phyloP scores from a whole-genome alignment of 352 stramenopile genomes.

The Phytopythium ostracodes region DNA sequence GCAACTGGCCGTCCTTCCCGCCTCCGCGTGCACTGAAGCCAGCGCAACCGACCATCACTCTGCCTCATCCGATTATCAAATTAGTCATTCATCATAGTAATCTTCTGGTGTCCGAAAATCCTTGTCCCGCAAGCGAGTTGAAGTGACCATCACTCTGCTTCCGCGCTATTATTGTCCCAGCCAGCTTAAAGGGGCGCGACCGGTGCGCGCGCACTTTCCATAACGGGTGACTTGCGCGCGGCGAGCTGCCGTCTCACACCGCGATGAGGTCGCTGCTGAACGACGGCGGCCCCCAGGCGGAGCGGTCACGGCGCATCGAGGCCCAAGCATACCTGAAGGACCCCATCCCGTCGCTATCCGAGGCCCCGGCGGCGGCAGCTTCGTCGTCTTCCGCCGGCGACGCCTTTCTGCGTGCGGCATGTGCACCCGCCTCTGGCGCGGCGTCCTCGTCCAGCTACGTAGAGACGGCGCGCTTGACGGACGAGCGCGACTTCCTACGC shows the following conservation, averaged over 20 bases:
- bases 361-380: constrained; percentile 1
- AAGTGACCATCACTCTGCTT: constrained; percentile 1
- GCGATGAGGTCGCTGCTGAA: constrained; percentile 9
- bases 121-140: neutral
- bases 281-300: constrained; percentile 24
- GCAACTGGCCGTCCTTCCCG: no score
- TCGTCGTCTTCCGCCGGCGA: neutral
- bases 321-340: constrained; percentile 18
- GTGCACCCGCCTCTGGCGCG: neutral
- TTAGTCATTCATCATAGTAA: neutral
- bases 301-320: constrained; percentile 30
- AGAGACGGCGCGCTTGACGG: constrained; percentile 36
- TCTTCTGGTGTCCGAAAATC: neutral
- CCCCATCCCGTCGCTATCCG: neutral
- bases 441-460: constrained; percentile 15
- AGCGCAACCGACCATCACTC: neutral
- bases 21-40: neutral
- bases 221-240: constrained; percentile 1
- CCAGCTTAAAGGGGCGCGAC: neutral
- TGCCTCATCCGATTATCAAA: neutral
- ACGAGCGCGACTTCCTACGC: constrained; percentile 64
- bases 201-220: neutral
- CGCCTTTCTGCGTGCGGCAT: neutral
- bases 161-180: neutral
- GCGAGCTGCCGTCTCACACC: neutral